Base-by-base conservation (phyloP, 495 filamentous ascomycete genomes). In the Hypoxylon fuscum region DNA sequence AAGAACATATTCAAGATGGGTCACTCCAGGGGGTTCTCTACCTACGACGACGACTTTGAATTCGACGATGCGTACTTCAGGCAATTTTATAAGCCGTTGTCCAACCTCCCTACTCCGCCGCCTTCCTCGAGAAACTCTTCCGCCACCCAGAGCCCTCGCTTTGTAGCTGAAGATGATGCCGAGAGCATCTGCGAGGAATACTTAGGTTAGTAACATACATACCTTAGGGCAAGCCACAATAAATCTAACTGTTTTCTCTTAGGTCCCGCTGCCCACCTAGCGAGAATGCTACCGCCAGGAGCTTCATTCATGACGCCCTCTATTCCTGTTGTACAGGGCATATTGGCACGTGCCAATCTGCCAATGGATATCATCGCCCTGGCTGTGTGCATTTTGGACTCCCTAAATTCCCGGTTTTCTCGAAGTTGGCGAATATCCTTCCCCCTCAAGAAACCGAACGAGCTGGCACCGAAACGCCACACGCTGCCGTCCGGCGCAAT, bases 21-120 rank as follows among this genome's bases (percentile, higher is more conserved):
- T 11, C 69, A 72, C 69, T 57, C 60, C 6, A 65, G 68, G 63
- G 68, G 69, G 32, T 68, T 68, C 48, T 72, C 69, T 29, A 41
- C 61, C 22, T 74, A 69, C 72, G 76, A 81, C 63, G 76, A 80
- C 68, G 76, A 80, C 27, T 76, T 74, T 59, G 76, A 79, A 48
- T 80, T 79, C 59, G 79, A 81, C 72, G 80, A 83, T 47, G 72
- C 75, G 34, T 85, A 84, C 65, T 84, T 85, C 62, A 76, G 76
- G 31, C 76, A 79, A 35, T 84, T 79, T 50, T 87, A 85, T 68
- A 80, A 79, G 25, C 85, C 85, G 12, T 72, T 87, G 23, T 86
- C 84, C 5, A 83, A 82, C 62, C 76, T 87, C 22, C 85, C 85
- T 15, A 87, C 85, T 6, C 85, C 85, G 27, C 85, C 85, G 25